Evolutionary conservation across 2,329 filamentous ascomycete genomes (phyloP).

Genomic region (Pezicula neosporulosa): DNA sequence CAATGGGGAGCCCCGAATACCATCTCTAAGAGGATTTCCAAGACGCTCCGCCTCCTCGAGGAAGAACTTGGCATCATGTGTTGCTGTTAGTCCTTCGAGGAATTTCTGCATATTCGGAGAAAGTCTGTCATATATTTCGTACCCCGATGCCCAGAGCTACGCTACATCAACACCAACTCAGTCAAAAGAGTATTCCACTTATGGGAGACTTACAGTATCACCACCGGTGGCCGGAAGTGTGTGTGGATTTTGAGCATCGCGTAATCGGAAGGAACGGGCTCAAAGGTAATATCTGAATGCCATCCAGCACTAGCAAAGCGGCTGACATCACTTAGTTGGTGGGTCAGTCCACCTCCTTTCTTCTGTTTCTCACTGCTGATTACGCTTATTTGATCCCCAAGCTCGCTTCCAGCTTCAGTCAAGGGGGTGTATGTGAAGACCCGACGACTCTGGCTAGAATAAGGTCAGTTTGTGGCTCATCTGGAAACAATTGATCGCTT

Average conservation of each 20-base stretch:
- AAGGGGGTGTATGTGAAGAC: constrained; percentile 55
- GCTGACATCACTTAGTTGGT: constrained; percentile 46
- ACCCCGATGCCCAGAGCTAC: constrained; percentile 44
- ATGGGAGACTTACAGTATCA: constrained; percentile 38
- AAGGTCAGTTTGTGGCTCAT: neutral
- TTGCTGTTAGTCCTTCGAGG: constrained; percentile 46
- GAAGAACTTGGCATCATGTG: constrained; percentile 46
- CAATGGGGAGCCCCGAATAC: constrained; percentile 48
- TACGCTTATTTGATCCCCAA: constrained; percentile 52
- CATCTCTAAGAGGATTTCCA: constrained; percentile 31
- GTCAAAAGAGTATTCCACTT: constrained; percentile 44
- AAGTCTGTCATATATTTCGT: constrained; percentile 52
- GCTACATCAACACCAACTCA: constrained; percentile 25
- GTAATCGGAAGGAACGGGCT: constrained; percentile 50
- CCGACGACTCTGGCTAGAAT: constrained; percentile 31
- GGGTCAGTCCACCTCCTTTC: constrained; percentile 33
- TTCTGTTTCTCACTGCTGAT: constrained; percentile 44
- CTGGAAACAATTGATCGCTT: constrained; percentile 7
- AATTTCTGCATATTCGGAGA: constrained; percentile 44
- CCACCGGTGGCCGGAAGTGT: constrained; percentile 43
- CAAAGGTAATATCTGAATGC: constrained; percentile 53
- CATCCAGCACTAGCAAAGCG: constrained; percentile 45
- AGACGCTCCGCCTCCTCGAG: constrained; percentile 44
- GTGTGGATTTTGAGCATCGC: constrained; percentile 48
- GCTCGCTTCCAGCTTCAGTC: constrained; percentile 44